Percentiles rank a stretch among this genome's conserved stretches.
phyloP scores from a whole-genome alignment of 208 protist species.

The Tritrichomonas musculus region DNA sequence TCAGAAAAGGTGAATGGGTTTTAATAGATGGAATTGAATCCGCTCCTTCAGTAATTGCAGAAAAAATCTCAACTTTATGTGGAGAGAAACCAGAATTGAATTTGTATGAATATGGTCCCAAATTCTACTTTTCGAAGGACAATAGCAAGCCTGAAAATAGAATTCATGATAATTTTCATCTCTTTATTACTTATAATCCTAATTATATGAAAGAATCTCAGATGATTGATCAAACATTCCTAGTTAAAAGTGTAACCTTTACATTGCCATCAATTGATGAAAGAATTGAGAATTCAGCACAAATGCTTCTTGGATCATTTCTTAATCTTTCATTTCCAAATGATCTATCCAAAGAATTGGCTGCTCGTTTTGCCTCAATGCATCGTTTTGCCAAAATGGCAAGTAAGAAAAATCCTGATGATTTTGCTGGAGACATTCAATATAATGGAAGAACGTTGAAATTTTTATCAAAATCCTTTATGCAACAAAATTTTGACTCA shows the following conservation, averaged over 20 bases:
- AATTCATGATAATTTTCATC: constrained; percentile 19
- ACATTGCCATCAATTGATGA: not conserved
- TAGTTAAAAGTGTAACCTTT: not conserved
- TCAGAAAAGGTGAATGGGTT: not conserved
- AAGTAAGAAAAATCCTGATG: not conserved
- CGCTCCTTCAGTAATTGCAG: constrained; percentile 20
- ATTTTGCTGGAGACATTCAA: not conserved
- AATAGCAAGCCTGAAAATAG: not conserved
- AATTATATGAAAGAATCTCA: not conserved
- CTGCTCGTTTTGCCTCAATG: not conserved
- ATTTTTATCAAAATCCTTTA: not conserved
- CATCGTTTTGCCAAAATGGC: not conserved
- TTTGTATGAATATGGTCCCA: constrained; percentile 3
- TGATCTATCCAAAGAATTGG: not conserved
- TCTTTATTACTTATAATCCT: constrained; percentile 32
- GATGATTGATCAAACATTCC: not conserved
- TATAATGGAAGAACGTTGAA: not conserved
- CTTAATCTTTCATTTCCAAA: not conserved
- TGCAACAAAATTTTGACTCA: not conserved
- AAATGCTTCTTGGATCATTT: not conserved
- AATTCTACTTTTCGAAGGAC: not conserved
- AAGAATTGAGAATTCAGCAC: not conserved
- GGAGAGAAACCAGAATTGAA: constrained; percentile 3
- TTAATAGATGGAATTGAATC: constrained; percentile 24
- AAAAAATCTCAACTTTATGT: not conserved